These are phyloP conservation scores for Pleurozium schreberi DNA, from an alignment of 225 moss, liverwort and hornwort genomes.

Conservation along the genomic window DNA sequence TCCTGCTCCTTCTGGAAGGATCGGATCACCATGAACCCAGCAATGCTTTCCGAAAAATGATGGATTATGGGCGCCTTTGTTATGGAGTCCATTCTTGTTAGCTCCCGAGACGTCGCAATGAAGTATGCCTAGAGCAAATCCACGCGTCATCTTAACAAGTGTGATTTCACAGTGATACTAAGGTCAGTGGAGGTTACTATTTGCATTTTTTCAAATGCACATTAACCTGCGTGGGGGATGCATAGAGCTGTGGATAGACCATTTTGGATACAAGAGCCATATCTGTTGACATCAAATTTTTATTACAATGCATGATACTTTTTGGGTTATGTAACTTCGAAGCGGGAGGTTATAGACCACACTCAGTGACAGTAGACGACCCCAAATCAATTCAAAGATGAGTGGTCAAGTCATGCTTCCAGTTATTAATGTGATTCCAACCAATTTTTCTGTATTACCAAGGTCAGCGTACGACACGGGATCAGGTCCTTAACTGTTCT, in stretches of 20 bases:
- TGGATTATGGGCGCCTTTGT: constrained; percentile 78
- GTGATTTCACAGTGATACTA: background rate
- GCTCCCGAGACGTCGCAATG: constrained; percentile 55
- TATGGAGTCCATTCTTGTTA: constrained; percentile 65
- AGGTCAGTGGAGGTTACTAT: background rate
- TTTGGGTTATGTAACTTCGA: background rate
- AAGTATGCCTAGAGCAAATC: constrained; percentile 22
- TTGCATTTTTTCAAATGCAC: background rate
- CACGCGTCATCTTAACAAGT: background rate
- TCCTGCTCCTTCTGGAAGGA: constrained; percentile 54
- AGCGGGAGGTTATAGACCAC: background rate
- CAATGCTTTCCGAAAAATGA: constrained; percentile 65
- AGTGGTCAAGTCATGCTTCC: background rate
- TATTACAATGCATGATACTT: background rate
- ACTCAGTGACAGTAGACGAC: background rate
- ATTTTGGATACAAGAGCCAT: background rate
- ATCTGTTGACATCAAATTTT: background rate
- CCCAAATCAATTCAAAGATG: background rate
- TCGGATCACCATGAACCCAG: constrained; percentile 59
- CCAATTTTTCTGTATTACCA: background rate
- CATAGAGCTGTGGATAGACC: background rate
- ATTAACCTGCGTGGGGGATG: background rate
- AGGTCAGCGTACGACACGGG: background rate
- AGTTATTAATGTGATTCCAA: background rate
- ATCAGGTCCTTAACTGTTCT: background rate